Percentiles rank a stretch among this genome's conserved stretches.
Evolutionary conservation across 371 early-diverging fungal genomes (phyloP).

Genomic region (Mucor lusitanicus): DNA sequence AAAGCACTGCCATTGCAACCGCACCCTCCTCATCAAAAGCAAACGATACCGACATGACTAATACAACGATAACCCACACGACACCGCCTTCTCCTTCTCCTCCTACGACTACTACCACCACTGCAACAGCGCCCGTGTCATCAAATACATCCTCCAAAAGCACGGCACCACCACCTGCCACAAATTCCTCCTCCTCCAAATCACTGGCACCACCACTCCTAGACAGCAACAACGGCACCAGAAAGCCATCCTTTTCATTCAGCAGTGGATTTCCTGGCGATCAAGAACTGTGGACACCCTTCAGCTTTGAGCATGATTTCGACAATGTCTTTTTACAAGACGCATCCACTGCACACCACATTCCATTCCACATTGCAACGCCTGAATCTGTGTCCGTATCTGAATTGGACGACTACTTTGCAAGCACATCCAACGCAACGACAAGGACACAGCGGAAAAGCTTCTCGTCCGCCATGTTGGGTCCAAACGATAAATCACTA

Average conservation of each 20-base stretch:
- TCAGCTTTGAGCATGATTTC: conserved; percentile 50
- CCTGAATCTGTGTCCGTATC: conserved; percentile 52
- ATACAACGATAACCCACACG: not conserved
- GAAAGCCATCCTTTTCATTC: conserved; percentile 28
- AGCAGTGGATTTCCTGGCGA: conserved; percentile 31
- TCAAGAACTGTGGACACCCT: conserved; percentile 50
- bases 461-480: conserved; percentile 21
- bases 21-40: not conserved
- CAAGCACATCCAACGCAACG: conserved; percentile 9
- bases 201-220: not conserved
- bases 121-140: not conserved
- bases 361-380: conserved; percentile 43
- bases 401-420: conserved; percentile 50
- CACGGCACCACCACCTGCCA: not conserved
- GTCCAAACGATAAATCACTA: conserved; percentile 30
- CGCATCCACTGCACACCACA: conserved; percentile 22
- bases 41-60: not conserved
- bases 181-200: not conserved
- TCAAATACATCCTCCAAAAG: not conserved
- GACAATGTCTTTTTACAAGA: conserved; percentile 44
- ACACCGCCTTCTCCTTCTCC: not conserved
- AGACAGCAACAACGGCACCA: not conserved
- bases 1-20: not conserved
- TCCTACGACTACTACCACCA: not conserved
- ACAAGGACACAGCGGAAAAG: conserved; percentile 23